These are phyloP conservation scores for Vaccinium darrowii DNA, from an alignment of 148 eudicot species.

Conservation along the genomic window DNA sequence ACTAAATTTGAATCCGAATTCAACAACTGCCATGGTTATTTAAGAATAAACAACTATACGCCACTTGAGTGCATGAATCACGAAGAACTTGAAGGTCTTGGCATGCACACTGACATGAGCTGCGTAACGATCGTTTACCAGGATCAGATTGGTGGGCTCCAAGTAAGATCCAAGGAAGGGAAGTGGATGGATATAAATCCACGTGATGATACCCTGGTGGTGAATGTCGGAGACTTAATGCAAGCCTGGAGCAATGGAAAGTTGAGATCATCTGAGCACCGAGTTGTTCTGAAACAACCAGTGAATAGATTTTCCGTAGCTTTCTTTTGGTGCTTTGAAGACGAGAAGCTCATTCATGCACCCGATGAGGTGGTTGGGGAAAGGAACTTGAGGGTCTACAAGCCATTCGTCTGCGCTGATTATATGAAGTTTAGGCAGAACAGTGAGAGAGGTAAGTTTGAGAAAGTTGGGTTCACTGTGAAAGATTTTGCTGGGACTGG, in stretches of 20 bases:
- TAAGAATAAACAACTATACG: slow-evolving; percentile 63
- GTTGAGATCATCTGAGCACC: slow-evolving; percentile 65
- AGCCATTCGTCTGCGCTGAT: slow-evolving; percentile 58
- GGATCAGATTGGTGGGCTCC: slow-evolving; percentile 70
- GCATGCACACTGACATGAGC: slow-evolving; percentile 80
- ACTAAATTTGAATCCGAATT: slow-evolving; percentile 47
- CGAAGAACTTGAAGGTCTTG: slow-evolving; percentile 72
- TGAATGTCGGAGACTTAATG: slow-evolving; percentile 72
- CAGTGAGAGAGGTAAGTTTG: slow-evolving; percentile 64
- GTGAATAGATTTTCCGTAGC: slow-evolving; percentile 63
- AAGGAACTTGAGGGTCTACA: slow-evolving; percentile 49
- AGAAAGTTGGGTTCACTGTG: slow-evolving; percentile 63
- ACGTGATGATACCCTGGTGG: slow-evolving; percentile 50
- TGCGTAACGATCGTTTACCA: slow-evolving; percentile 67
- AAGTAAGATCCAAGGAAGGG: slow-evolving; percentile 70
- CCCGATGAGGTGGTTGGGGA: slow-evolving; percentile 79
- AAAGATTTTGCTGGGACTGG: slow-evolving; percentile 62
- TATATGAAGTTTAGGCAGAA: slow-evolving; percentile 64
- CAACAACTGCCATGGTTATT: slow-evolving; percentile 54
- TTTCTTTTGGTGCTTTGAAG: slow-evolving; percentile 87
- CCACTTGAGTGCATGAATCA: slow-evolving; percentile 31
- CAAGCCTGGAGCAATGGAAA: slow-evolving; percentile 81
- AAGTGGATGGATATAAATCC: slow-evolving; percentile 65
- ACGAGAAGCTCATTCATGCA: slow-evolving; percentile 63
- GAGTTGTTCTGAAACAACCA: slow-evolving; percentile 51